phyloP scores from a whole-genome alignment of 1,284 basidiomycete species.

The Paramarasmius palmivorus region DNA sequence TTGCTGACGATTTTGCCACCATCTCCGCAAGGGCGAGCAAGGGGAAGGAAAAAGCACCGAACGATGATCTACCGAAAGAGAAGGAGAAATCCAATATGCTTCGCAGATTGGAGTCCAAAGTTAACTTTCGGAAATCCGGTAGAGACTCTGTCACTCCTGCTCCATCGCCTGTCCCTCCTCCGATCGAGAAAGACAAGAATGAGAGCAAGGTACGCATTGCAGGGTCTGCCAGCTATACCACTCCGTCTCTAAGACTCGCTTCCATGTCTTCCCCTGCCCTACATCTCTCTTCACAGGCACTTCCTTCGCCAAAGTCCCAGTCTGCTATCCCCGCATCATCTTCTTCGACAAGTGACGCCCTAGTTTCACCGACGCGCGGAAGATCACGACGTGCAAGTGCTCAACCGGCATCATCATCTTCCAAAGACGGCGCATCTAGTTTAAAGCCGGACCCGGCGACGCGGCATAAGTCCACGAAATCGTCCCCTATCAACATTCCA shows the following conservation, averaged over 20 bases:
- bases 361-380: conserved; percentile 43
- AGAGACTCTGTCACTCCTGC: conserved; percentile 45
- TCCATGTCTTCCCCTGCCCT: conserved; percentile 73
- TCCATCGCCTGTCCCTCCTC: conserved; percentile 36
- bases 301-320: conserved; percentile 52
- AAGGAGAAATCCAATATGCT: conserved; percentile 40
- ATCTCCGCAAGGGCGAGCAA: conserved; percentile 40
- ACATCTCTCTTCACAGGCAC: conserved; percentile 54
- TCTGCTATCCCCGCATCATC: conserved; percentile 48
- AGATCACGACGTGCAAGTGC: conserved; percentile 40
- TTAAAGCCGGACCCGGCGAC: conserved; percentile 21
- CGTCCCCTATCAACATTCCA: conserved; percentile 33
- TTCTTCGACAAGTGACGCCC: conserved; percentile 39
- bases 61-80: conserved; percentile 36
- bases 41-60: conserved; percentile 39
- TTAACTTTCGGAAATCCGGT: conserved; percentile 51
- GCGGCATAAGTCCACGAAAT: conserved; percentile 39
- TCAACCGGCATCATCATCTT: conserved; percentile 28
- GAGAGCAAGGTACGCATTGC: conserved; percentile 44
- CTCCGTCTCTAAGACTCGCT: conserved; percentile 64
- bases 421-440: conserved; percentile 27
- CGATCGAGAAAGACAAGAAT: conserved; percentile 31
- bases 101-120: conserved; percentile 45
- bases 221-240: conserved; percentile 56
- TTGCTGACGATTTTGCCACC: conserved; percentile 42